These are phyloP conservation scores for Talaromyces sp. DNA, from an alignment of 2,329 filamentous ascomycete species.

Conservation along the genomic window DNA sequence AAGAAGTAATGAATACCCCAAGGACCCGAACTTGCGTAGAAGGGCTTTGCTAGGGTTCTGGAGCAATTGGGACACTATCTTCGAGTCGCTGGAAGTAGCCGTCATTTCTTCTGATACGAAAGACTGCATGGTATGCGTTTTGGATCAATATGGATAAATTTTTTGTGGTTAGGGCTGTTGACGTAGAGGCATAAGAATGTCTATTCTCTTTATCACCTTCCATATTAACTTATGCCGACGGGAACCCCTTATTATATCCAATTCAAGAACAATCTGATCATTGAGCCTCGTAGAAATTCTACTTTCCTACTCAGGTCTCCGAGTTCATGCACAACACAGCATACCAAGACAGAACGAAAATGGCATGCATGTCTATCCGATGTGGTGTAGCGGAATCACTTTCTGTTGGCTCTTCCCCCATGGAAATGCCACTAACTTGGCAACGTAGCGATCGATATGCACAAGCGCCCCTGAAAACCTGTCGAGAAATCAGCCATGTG, in stretches of 20 bases:
- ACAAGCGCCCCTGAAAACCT: background rate
- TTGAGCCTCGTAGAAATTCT: conserved; percentile 1
- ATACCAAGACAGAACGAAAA: background rate
- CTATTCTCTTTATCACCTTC: background rate
- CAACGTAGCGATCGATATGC: background rate
- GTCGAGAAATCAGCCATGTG: background rate
- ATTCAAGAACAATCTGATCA: background rate
- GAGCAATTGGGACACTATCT: background rate
- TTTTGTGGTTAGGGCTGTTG: background rate
- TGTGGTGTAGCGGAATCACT: conserved; percentile 6
- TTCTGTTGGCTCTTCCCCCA: background rate
- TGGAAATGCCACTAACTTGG: background rate
- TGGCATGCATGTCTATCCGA: background rate
- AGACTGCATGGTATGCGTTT: background rate
- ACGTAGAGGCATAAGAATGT: background rate
- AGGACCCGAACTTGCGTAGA: background rate
- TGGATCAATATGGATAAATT: background rate
- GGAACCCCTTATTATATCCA: background rate
- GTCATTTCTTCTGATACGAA: background rate
- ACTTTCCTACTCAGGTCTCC: background rate
- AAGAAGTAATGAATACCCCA: background rate
- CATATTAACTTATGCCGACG: background rate
- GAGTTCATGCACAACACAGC: background rate
- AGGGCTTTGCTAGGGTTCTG: background rate
- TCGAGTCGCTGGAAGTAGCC: background rate